Percentiles rank a stretch among this genome's conserved stretches.
Evolutionary conservation across 192 early-diverging fungal species (phyloP).

Genomic region (Backusella luteola): DNA sequence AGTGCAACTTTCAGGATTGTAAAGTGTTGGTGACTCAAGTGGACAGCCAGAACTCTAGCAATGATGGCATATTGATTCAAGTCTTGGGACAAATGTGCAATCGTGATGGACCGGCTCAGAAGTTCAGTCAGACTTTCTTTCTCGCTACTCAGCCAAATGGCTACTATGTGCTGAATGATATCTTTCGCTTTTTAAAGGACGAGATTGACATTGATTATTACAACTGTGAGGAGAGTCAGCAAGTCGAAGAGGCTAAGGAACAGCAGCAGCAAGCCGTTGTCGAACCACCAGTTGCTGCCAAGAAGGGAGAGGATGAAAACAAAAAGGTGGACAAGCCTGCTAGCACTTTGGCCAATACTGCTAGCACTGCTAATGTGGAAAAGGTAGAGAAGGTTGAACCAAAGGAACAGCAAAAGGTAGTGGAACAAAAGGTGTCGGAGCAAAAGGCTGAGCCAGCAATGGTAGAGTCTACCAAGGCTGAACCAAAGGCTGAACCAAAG

Average conservation of each 20-base stretch:
- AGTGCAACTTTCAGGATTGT: slow-evolving; percentile 81
- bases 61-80: slow-evolving; percentile 84
- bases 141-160: slow-evolving; percentile 84
- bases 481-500: not conserved
- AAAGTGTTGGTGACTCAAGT: slow-evolving; percentile 86
- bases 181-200: slow-evolving; percentile 94
- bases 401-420: not conserved
- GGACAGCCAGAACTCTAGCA: slow-evolving; percentile 74
- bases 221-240: slow-evolving; percentile 39
- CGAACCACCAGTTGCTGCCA: slow-evolving; percentile 2
- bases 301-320: slow-evolving; percentile 10
- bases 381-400: slow-evolving; percentile 15
- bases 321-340: not conserved
- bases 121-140: slow-evolving; percentile 92
- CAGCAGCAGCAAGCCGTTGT: not conserved
- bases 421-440: not conserved
- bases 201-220: slow-evolving; percentile 49
- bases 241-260: slow-evolving; percentile 14
- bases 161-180: slow-evolving; percentile 94
- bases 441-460: not conserved
- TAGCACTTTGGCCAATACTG: not conserved
- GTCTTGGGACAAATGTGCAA: slow-evolving; percentile 92
- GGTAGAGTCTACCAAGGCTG: not conserved
- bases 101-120: slow-evolving; percentile 72
- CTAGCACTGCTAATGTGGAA: not conserved